Evolutionary conservation across 2,329 filamentous ascomycete species (phyloP).

Genomic region (Aspergillus hortae): DNA sequence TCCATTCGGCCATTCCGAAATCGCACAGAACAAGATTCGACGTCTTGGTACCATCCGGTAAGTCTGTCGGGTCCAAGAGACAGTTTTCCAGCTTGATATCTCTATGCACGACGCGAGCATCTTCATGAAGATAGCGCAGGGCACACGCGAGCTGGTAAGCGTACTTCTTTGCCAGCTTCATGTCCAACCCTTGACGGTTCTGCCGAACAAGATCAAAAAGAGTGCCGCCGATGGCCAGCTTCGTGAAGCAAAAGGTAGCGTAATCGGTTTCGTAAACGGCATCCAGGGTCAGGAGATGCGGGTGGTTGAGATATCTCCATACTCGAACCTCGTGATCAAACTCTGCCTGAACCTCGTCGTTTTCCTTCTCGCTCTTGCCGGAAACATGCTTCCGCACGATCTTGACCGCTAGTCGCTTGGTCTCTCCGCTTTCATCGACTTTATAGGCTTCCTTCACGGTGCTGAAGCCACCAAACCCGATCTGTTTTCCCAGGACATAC

Average conservation of each 20-base stretch:
- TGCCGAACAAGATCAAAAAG: conserved; percentile 60
- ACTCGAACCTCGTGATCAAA: conserved; percentile 67
- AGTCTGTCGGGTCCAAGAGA: conserved; percentile 54
- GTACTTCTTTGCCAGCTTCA: conserved; percentile 56
- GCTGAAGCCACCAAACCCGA: conserved; percentile 64
- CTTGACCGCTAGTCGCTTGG: conserved; percentile 59
- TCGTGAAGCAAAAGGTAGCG: conserved; percentile 67
- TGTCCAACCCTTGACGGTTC: conserved; percentile 51
- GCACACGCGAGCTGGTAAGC: conserved; percentile 61
- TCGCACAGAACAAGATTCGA: conserved; percentile 62
- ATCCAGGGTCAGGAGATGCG: conserved; percentile 59
- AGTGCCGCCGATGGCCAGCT: conserved; percentile 60
- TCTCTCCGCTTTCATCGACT: conserved; percentile 53
- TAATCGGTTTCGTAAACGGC: conserved; percentile 64
- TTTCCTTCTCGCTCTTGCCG: conserved; percentile 56
- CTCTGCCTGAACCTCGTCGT: conserved; percentile 63
- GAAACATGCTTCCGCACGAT: conserved; percentile 60
- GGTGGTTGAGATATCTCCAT: conserved; percentile 63
- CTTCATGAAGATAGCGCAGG: conserved; percentile 64
- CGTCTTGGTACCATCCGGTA: conserved; percentile 46
- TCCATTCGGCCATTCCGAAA: conserved; percentile 67
- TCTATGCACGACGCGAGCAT: conserved; percentile 63
- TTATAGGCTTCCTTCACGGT: conserved; percentile 65
- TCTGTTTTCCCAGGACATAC: conserved; percentile 64
- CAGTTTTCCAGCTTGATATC: conserved; percentile 70